Conservation (phyloP, 805 yeast genomes). For the Candida orba region DNA sequence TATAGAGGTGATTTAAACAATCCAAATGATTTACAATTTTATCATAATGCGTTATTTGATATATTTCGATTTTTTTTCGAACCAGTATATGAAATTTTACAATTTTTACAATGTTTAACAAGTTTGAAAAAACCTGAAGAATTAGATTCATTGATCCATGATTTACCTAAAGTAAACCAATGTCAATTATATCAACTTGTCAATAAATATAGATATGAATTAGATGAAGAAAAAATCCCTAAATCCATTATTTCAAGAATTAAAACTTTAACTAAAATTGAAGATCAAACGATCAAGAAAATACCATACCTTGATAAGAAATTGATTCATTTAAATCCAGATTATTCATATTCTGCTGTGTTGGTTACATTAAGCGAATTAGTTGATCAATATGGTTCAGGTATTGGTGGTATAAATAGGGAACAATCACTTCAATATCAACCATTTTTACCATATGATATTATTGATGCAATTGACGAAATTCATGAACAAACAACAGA, state of each 20-base stretch:
- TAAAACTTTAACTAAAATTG: conserved; percentile 9
- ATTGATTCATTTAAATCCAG: conserved; percentile 37
- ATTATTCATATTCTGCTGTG: conserved; percentile 36
- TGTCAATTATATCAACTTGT: conserved; percentile 63
- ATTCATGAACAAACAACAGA: conserved; percentile 39
- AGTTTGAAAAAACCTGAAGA: conserved; percentile 60
- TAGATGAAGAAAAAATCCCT: conserved; percentile 63
- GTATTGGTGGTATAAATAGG: conserved; percentile 53
- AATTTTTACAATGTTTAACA: conserved; percentile 86
- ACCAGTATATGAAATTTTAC: conserved; percentile 72
- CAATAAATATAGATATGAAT: conserved; percentile 77
- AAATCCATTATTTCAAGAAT: conserved; percentile 22
- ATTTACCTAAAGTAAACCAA: conserved; percentile 54
- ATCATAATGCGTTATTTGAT: conserved; percentile 55
- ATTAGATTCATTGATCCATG: conserved; percentile 44
- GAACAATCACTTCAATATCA: conserved; percentile 50
- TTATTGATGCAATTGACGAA: conserved; percentile 68
- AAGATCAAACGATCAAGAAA: conserved; percentile 7
- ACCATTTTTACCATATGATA: conserved; percentile 64
- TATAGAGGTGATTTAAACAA: conserved; percentile 23
- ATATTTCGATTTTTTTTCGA: conserved; percentile 62
- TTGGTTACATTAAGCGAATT: conserved; percentile 73
- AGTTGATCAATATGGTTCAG: conserved; percentile 70
- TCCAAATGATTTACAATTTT: conserved; percentile 47
- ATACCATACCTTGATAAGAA: conserved; percentile 18